Base-by-base conservation (phyloP, 805 yeast genomes). In the Cyberlindnera amylophila region DNA sequence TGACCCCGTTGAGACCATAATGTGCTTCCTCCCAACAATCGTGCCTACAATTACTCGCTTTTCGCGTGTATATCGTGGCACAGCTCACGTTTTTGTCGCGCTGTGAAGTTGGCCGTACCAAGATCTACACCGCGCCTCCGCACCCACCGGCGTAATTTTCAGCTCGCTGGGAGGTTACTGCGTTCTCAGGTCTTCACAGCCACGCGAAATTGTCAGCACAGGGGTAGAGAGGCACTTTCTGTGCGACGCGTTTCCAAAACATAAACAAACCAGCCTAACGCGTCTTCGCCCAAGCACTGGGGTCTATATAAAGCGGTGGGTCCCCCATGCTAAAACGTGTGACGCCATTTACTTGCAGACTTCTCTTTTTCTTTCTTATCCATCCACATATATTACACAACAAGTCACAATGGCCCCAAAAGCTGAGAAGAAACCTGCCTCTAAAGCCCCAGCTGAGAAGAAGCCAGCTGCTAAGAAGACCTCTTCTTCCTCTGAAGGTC, bases 401-500 rank as follows among this genome's bases (percentile, higher is more conserved):
- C 38, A 34, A 51, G 42, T 41, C 47, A 75, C 52, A 70, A 81
- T 81, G 86, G 84, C 85, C 61, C 82, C 84, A 69, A 73, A 72
- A 65, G 76, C 79, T 60, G 76, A 71, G 61, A 72, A 71, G 72
- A 74, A 74, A 62, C 77, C 77, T 59, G 98, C 97, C 38, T 46
- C 53, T 69, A 90, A 90, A 76, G 96, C 96, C 59, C 96, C 97
- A 67, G 95, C 95, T 71, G 95, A 86, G 74, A 88, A 89, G 84
- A 88, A 86, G 77, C 87, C 89, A 67, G 93, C 96, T 67, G 86
- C 86, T 63, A 85, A 85, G 48, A 57, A 54, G 79, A 86, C 95
- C 67, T 79, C 96, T 54, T 72, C 95, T 58, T 75, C 88, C 52
- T 65, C 86, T 57, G 77, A 81, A 47, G 91, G 81, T 64, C 72